These are phyloP conservation scores for Helotiales sp. DNA, from an alignment of 2,329 filamentous ascomycete genomes.

Conservation along the genomic window DNA sequence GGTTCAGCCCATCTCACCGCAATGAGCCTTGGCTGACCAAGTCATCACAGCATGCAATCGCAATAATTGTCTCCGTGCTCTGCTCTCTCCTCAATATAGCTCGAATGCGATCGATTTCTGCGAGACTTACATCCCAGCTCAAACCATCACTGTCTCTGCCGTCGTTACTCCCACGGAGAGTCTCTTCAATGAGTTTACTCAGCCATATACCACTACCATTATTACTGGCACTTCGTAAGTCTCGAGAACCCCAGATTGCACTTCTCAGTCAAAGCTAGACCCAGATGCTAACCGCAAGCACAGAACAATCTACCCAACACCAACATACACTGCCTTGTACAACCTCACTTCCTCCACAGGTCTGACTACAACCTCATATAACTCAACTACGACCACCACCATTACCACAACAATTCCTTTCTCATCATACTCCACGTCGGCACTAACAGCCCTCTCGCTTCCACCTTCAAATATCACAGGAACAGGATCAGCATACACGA, in stretches of 20 bases:
- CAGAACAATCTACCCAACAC: not conserved
- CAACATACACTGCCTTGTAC: not conserved
- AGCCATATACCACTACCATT: not conserved
- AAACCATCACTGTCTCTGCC: not conserved
- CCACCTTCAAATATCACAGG: no score
- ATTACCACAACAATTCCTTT: not conserved
- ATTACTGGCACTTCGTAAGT: not conserved
- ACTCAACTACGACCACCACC: not conserved
- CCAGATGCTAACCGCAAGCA: not conserved
- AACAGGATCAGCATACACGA: no score
- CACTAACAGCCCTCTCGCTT: no score
- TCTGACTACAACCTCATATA: no score
- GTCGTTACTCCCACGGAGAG: not conserved
- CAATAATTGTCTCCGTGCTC: conserved; percentile 4
- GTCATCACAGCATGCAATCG: not conserved
- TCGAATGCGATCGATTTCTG: not conserved
- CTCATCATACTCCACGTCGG: no score
- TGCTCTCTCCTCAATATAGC: not conserved
- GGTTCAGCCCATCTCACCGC: not conserved
- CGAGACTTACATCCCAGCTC: not conserved
- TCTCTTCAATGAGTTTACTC: not conserved
- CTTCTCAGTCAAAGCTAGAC: no score
- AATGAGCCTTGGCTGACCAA: not conserved
- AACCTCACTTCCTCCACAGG: not conserved
- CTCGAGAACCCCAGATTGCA: accelerated